Conservation (phyloP, 345 rosid genomes). For the Diplotaxis tenuifolia region DNA sequence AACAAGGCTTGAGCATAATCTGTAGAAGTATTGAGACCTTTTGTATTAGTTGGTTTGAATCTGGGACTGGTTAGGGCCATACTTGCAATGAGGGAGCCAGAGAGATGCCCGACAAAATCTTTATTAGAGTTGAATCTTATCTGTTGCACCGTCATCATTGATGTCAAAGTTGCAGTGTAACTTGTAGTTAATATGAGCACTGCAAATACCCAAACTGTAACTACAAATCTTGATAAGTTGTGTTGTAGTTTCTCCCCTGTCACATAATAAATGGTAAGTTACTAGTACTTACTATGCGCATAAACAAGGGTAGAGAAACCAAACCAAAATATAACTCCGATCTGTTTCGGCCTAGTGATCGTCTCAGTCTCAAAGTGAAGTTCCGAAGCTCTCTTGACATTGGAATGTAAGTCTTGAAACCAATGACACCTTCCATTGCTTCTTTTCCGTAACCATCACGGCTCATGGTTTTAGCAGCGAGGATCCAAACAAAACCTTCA, state of each 20-base stretch:
- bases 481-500: slow-evolving; percentile 45
- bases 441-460: background rate
- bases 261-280: background rate
- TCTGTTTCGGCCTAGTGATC: slow-evolving; percentile 36
- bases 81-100: slow-evolving; percentile 31
- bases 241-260: slow-evolving; percentile 50
- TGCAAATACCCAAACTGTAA: slow-evolving; percentile 54
- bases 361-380: slow-evolving; percentile 38
- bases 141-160: slow-evolving; percentile 45
- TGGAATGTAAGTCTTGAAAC: slow-evolving; percentile 39
- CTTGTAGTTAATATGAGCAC: slow-evolving; percentile 52
- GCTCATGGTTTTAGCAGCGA: slow-evolving; percentile 21
- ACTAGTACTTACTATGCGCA: no score
- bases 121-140: slow-evolving; percentile 29
- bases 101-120: slow-evolving; percentile 38
- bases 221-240: slow-evolving; percentile 47
- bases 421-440: slow-evolving; percentile 47
- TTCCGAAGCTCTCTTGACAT: slow-evolving; percentile 31
- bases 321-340: slow-evolving; percentile 31
- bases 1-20: slow-evolving; percentile 36
- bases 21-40: background rate
- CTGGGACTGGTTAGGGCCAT: background rate
- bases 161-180: slow-evolving; percentile 53
- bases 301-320: background rate
- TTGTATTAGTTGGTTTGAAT: slow-evolving; percentile 17